Conservation (phyloP, 306 rosid genomes). For the Lathyrus tuberosus region DNA sequence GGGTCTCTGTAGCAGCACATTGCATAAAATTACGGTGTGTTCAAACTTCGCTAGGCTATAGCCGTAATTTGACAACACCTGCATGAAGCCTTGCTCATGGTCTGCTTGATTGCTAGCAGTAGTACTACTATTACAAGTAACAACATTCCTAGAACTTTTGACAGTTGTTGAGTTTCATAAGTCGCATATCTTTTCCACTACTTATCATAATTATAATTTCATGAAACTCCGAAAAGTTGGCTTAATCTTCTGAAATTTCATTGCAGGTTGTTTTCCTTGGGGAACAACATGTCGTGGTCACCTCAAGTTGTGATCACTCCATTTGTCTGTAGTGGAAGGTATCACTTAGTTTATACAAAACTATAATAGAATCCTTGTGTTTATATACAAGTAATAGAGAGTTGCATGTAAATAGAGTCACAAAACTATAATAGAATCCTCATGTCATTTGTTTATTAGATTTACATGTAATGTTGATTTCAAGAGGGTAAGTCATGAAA, state of each 20-base stretch:
- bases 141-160: constrained; percentile 2
- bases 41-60: no score
- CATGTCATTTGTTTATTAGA: no score
- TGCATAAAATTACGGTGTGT: no score
- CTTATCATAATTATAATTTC: neutral
- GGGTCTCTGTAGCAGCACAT: constrained; percentile 63
- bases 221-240: constrained; percentile 8
- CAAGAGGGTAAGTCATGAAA: no score
- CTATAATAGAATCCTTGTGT: constrained; percentile 19
- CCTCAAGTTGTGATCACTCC: constrained; percentile 84
- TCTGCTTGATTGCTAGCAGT: no score
- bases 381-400: neutral
- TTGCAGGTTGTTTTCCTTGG: constrained; percentile 38
- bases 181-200: constrained; percentile 16
- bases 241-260: constrained; percentile 37
- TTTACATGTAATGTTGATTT: no score
- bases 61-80: no score
- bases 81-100: no score
- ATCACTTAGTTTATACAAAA: constrained; percentile 28
- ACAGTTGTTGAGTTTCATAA: neutral
- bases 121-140: neutral
- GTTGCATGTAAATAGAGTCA: no score
- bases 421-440: no score
- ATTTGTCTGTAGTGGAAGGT: constrained; percentile 92
- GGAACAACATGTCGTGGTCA: constrained; percentile 59